Percentiles rank a stretch among this genome's conserved stretches.
phyloP scores from a whole-genome alignment of 257 asterid species.

The Lycium barbarum region DNA sequence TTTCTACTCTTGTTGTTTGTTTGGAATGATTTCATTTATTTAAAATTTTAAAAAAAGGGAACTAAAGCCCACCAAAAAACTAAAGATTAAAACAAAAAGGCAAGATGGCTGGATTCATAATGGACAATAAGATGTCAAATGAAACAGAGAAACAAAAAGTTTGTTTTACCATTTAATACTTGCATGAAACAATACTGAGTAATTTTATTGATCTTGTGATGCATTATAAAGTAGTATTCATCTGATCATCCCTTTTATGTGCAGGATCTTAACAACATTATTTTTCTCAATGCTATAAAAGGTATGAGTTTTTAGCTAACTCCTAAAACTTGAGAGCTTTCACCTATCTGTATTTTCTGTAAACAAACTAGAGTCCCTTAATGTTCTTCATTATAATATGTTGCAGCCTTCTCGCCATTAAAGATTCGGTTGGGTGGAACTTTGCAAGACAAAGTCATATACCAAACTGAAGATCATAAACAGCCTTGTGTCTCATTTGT shows the following conservation, averaged over 20 bases:
- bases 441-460: slow-evolving; percentile 77
- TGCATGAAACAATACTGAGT: background rate
- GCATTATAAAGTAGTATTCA: background rate
- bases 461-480: slow-evolving; percentile 58
- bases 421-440: slow-evolving; percentile 91
- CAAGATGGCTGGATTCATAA: background rate
- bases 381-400: slow-evolving; percentile 13
- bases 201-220: background rate
- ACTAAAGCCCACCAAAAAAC: background rate
- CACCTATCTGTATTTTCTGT: background rate
- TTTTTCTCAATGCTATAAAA: slow-evolving; percentile 75
- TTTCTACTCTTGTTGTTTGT: background rate
- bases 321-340: background rate
- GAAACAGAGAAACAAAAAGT: background rate
- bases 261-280: slow-evolving; percentile 76
- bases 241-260: slow-evolving; percentile 30
- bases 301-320: slow-evolving; percentile 47
- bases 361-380: slow-evolving; percentile 33
- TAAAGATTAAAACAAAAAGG: background rate
- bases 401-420: slow-evolving; percentile 83
- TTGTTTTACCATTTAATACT: background rate
- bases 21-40: background rate
- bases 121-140: slow-evolving; percentile 13
- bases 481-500: slow-evolving; percentile 64
- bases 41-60: background rate